phyloP scores from a whole-genome alignment of 2,329 filamentous ascomycete genomes.

The Colletotrichum chrysophilum region DNA sequence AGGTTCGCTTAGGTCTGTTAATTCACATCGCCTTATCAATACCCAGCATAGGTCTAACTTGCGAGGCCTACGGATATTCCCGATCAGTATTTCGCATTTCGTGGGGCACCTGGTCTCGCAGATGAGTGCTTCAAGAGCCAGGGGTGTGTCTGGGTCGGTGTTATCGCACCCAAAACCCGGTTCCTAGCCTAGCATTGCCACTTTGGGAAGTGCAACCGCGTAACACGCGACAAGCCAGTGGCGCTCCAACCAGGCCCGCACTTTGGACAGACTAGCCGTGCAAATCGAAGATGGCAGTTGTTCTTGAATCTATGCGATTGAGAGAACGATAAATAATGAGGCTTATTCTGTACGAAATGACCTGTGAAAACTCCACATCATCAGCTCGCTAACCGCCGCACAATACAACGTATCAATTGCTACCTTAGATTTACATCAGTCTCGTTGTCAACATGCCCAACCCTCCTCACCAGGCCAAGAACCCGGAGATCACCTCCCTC shows the following conservation, averaged over 20 bases:
- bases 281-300: neutral
- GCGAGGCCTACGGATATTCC: neutral
- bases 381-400: neutral
- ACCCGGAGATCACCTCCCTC: neutral
- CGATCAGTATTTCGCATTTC: rapidly evolving
- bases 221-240: rapidly evolving
- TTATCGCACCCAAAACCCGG: neutral
- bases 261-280: neutral
- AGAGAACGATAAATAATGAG: neutral
- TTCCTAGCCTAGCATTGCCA: neutral
- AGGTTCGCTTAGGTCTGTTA: neutral
- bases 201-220: neutral
- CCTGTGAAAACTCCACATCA: neutral
- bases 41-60: neutral
- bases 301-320: neutral
- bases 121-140: neutral
- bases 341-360: neutral
- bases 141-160: neutral
- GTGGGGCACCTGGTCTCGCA: neutral
- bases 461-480: neutral
- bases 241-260: neutral
- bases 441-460: neutral
- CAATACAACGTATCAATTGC: neutral
- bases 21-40: neutral
- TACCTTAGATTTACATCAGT: neutral